A percentile compares a stretch with the other conserved stretches of the same genome.
Evolutionary conservation across 192 early-diverging fungal species (phyloP).

Genomic region (Kappamyces sp.): DNA sequence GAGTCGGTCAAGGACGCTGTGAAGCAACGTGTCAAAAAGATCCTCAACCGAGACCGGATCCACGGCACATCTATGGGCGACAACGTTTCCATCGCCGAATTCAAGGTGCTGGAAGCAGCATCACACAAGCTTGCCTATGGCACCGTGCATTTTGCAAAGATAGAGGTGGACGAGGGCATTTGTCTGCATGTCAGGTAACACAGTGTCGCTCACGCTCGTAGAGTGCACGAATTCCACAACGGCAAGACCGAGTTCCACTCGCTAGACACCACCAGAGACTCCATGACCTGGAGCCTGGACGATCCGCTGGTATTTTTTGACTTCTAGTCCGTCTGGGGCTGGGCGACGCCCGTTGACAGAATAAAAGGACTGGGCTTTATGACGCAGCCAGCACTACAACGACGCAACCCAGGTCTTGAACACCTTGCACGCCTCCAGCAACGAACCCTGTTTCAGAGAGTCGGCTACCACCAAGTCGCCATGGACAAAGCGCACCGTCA

Average conservation of each 20-base stretch:
- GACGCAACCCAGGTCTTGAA: constrained; percentile 26
- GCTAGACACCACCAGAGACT: constrained; percentile 6
- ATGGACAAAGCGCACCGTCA: constrained; percentile 29
- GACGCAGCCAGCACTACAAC: neutral
- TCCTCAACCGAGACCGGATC: neutral
- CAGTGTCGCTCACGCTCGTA: too few relatives aligned
- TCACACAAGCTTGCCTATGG: neutral
- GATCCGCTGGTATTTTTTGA: constrained; percentile 13
- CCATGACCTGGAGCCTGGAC: neutral
- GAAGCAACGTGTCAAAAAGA: neutral
- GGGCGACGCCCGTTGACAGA: too few relatives aligned
- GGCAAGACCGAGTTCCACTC: constrained; percentile 6
- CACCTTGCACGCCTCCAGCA: constrained; percentile 21
- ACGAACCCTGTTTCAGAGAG: constrained; percentile 11
- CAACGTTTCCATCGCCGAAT: neutral
- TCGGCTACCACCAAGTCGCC: constrained; percentile 30
- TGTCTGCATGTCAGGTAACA: neutral
- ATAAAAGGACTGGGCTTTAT: too few relatives aligned
- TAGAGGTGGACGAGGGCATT: neutral
- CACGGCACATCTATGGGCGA: neutral
- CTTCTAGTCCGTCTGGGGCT: neutral
- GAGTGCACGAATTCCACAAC: constrained; percentile 3
- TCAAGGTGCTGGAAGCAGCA: neutral
- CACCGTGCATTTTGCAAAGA: constrained; percentile 5
- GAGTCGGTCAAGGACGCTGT: neutral